Percentiles rank a stretch among this genome's conserved stretches.
These are phyloP conservation scores for maize (Zea mays) DNA, from an alignment of 176 grass and related monocot genomes.

Conservation along the genomic window DNA sequence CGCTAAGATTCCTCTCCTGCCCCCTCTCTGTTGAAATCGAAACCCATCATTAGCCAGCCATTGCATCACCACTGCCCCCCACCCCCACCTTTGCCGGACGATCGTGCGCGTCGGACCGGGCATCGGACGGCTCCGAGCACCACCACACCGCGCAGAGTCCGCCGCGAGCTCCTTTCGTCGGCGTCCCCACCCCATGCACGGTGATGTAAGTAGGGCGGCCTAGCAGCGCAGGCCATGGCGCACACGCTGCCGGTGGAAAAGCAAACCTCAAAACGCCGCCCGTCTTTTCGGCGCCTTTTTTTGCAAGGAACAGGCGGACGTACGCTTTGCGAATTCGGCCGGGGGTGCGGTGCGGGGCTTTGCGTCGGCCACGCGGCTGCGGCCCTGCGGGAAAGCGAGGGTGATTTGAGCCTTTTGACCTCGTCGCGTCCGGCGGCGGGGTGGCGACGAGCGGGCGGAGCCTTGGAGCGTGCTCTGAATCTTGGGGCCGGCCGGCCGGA, in stretches of 20 bases:
- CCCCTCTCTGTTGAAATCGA: slow-evolving; percentile 58
- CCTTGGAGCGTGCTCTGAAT: slow-evolving; percentile 30
- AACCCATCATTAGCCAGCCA: slow-evolving; percentile 50
- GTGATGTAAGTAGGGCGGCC: slow-evolving; percentile 28
- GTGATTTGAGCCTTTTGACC: slow-evolving; percentile 42
- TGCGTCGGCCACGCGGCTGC: slow-evolving; percentile 40
- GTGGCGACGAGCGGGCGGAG: not conserved
- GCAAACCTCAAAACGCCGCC: slow-evolving; percentile 35
- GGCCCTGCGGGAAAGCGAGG: slow-evolving; percentile 24
- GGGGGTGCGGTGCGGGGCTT: slow-evolving; percentile 7
- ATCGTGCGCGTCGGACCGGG: not conserved
- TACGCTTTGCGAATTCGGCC: slow-evolving; percentile 20
- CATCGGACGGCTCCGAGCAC: slow-evolving; percentile 14
- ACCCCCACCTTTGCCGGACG: not conserved
- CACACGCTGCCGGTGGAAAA: slow-evolving; percentile 41
- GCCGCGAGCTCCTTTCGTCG: not conserved
- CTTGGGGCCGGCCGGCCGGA: slow-evolving; percentile 10
- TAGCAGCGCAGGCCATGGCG: not conserved
- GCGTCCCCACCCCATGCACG: not conserved
- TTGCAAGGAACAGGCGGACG: slow-evolving; percentile 18
- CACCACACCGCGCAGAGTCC: not conserved
- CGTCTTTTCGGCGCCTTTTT: slow-evolving; percentile 50
- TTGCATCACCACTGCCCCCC: slow-evolving; percentile 46
- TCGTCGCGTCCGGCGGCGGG: slow-evolving; percentile 1
- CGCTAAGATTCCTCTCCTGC: slow-evolving; percentile 52